Percentiles rank a stretch among this genome's conserved stretches.
These are phyloP conservation scores for Talaromyces ruber DNA, from an alignment of 495 filamentous ascomycete species.

Conservation along the genomic window DNA sequence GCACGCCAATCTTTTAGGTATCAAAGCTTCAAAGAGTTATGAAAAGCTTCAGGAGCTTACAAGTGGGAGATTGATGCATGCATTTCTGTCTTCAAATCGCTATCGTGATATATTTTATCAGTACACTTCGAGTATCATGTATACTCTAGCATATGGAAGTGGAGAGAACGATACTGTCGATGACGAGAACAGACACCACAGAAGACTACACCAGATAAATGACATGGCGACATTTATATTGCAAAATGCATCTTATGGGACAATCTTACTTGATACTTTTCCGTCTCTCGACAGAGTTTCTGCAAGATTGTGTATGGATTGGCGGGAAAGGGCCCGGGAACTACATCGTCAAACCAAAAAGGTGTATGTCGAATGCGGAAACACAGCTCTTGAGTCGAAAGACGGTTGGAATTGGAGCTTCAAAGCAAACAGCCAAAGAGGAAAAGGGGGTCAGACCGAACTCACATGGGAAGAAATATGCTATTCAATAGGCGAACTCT, in stretches of 20 bases:
- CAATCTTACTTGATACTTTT: conserved; percentile 12
- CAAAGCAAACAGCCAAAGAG: background rate
- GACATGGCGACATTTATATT: background rate
- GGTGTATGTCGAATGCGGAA: background rate
- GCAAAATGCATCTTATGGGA: background rate
- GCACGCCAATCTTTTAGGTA: background rate
- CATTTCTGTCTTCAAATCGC: background rate
- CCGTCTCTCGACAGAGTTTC: conserved; percentile 14
- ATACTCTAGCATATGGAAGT: conserved; percentile 7
- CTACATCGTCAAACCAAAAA: background rate
- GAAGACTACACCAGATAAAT: background rate
- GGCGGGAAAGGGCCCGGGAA: background rate
- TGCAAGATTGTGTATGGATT: background rate
- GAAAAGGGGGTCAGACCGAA: background rate
- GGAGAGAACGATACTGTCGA: background rate
- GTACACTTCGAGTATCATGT: conserved; percentile 51
- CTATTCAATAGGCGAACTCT: conserved; percentile 25
- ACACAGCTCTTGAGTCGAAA: background rate
- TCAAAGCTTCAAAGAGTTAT: background rate
- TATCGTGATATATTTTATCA: conserved; percentile 43
- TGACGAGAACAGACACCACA: background rate
- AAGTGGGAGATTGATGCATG: conserved; percentile 22
- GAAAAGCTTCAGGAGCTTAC: conserved; percentile 24
- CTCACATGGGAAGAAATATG: conserved; percentile 13
- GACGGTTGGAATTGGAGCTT: background rate